A percentile compares a stretch with the other conserved stretches of the same genome.
Conservation (phyloP, 2,329 filamentous ascomycete genomes). For the Ceratocystis ficicola region DNA sequence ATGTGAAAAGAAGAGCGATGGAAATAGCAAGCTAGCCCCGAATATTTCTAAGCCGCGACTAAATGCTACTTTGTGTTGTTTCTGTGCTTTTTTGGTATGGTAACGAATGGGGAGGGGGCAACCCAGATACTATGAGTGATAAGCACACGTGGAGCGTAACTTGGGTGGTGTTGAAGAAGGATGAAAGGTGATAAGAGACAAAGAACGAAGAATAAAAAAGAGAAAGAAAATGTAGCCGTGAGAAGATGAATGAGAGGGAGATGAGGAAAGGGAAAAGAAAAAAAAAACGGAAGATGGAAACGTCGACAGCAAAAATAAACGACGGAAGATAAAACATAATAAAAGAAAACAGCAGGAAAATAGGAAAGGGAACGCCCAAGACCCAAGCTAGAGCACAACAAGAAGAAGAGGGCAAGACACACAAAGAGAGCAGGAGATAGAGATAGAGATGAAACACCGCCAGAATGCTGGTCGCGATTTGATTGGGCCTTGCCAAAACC, state of each 20-base stretch:
- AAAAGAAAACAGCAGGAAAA: not conserved
- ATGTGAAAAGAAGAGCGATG: not conserved
- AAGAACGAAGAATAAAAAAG: not conserved
- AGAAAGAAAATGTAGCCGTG: not conserved
- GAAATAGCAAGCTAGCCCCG: not conserved
- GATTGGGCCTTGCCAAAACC: slow-evolving; percentile 3
- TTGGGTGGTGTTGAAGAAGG: not conserved
- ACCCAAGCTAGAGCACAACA: too few relatives aligned
- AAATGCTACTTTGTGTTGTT: not conserved
- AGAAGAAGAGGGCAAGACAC: not conserved
- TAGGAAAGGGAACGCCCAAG: not conserved
- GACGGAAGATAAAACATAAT: not conserved
- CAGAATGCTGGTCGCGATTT: slow-evolving; percentile 1
- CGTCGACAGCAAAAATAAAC: slow-evolving; percentile 13
- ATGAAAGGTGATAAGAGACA: not conserved
- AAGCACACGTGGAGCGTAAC: not conserved
- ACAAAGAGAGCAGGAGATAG: not conserved
- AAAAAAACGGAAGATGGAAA: not conserved
- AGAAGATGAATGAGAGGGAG: not conserved
- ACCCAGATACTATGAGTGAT: not conserved
- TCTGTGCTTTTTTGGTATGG: not conserved
- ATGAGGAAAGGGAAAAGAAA: not conserved
- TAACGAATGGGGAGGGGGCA: slow-evolving; percentile 10
- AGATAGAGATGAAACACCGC: slow-evolving; percentile 16
- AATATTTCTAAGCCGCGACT: not conserved